Evolutionary conservation across 2,329 filamentous ascomycete species (phyloP), one percentile per base, ranked within the genome.

Genomic region (Periglandula ipomoeae): DNA sequence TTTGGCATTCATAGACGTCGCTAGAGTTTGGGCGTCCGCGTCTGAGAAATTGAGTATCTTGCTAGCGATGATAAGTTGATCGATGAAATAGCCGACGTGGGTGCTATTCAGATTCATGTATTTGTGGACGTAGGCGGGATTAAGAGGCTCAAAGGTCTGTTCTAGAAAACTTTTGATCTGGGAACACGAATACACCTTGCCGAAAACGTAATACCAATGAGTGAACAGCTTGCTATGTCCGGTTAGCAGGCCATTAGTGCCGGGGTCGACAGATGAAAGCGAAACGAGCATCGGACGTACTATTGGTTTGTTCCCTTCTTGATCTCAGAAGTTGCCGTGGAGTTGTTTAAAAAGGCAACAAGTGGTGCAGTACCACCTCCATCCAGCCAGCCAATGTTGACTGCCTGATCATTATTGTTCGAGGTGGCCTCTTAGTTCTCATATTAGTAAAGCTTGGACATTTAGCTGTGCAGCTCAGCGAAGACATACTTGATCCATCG

Each of bases 121-220:
- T 39, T 64, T 63, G 55, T 65, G 62, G 4, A 61, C 60, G 48
- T 63, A 64, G 24, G 61, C 59, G 15, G 55, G 56, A 44, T 46
- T 56, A 19, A 55, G 51, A 22, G 47, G 44, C 4, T 49, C 53
- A 26, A 56, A 55, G 2, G 50, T 48, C 15, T 49, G 50, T 5
- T 51, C 42, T 1, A 58, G 55, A 23, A 56, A 52, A 3, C 54
- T 48, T 23, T 53, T 52, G 11, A 52, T 55, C 9, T 44, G 35
- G 10, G 53, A 58, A 48, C 62, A 64, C 17, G 55, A 56, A 46
- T 58, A 64, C 15, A 60, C 51, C 23, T 52, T 53, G 30, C 56
- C 56, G 47, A 64, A 64, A 15, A 59, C 57, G 3, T 53, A 52
- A 32, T 59, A 58, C 58, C 59, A 64, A 42, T 64, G 60, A 5